Conservation (phyloP, 805 yeast species). For the Kregervanrija pseudodelftensis region DNA sequence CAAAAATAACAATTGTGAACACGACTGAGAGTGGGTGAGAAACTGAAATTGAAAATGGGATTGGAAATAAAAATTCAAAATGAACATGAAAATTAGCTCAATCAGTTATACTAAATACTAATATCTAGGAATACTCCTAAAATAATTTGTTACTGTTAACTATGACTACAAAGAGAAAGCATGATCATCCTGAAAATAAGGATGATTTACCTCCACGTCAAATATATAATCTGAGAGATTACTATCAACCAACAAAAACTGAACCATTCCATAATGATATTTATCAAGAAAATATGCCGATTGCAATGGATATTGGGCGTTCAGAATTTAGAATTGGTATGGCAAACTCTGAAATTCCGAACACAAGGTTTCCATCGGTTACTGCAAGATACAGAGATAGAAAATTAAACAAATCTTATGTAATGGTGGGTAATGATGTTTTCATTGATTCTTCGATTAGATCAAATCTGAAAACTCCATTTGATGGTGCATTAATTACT, state of each 20-base stretch:
- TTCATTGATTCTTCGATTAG: conserved; percentile 62
- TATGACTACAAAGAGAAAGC: conserved; percentile 3
- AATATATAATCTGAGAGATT: conserved; percentile 36
- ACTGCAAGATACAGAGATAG: conserved; percentile 77
- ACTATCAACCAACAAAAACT: conserved; percentile 28
- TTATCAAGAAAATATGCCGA: conserved; percentile 56
- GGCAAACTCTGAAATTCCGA: conserved; percentile 39
- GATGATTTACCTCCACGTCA: conserved; percentile 35
- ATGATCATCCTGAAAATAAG: conserved; percentile 9
- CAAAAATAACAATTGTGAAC: too few relatives aligned
- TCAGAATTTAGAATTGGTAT: conserved; percentile 53
- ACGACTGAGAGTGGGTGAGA: too few relatives aligned
- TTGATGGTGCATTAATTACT: conserved; percentile 77
- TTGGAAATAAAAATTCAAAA: too few relatives aligned
- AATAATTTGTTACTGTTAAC: too few relatives aligned
- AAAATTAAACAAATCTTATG: conserved; percentile 49
- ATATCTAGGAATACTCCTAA: too few relatives aligned
- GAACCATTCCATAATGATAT: conserved; percentile 39
- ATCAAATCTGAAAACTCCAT: conserved; percentile 69
- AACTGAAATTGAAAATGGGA: too few relatives aligned
- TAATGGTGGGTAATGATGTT: conserved; percentile 79
- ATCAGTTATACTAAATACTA: too few relatives aligned
- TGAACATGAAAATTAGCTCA: too few relatives aligned
- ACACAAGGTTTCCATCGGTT: conserved; percentile 60
- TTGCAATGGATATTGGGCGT: conserved; percentile 84